These are phyloP conservation scores for Gynandropsis gynandra DNA, from an alignment of 345 rosid genomes.

Conservation along the genomic window DNA sequence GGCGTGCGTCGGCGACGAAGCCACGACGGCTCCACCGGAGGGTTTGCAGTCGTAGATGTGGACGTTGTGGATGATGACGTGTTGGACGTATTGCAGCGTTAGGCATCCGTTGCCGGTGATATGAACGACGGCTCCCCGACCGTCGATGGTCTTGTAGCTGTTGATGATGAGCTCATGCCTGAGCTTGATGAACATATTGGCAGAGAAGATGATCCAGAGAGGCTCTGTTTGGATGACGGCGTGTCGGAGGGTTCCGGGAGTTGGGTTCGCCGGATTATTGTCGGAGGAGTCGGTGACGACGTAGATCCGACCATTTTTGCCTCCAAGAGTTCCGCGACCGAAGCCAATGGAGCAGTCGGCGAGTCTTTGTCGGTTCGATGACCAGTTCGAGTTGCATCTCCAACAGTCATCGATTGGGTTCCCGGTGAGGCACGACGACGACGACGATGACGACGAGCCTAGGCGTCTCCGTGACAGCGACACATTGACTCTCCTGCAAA, in stretches of 20 bases:
- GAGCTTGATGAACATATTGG: slow-evolving; percentile 55
- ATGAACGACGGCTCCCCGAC: slow-evolving; percentile 57
- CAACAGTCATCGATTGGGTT: slow-evolving; percentile 83
- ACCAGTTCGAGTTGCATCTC: slow-evolving; percentile 57
- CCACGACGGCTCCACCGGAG: slow-evolving; percentile 50
- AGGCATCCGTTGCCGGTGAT: slow-evolving; percentile 76
- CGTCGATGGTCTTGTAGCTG: slow-evolving; percentile 78
- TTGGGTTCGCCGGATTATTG: slow-evolving; percentile 49
- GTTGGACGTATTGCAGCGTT: slow-evolving; percentile 54
- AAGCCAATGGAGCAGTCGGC: slow-evolving; percentile 75
- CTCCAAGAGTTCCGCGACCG: slow-evolving; percentile 57
- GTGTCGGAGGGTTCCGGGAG: slow-evolving; percentile 69
- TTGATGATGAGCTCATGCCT: slow-evolving; percentile 67
- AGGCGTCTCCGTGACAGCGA: slow-evolving; percentile 34
- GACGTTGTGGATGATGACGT: slow-evolving; percentile 80
- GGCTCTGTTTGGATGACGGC: slow-evolving; percentile 69
- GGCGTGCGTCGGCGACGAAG: slow-evolving; percentile 48
- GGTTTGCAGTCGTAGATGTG: slow-evolving; percentile 68
- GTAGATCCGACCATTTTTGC: slow-evolving; percentile 64
- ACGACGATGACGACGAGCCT: slow-evolving; percentile 8
- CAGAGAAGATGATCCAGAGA: slow-evolving; percentile 64
- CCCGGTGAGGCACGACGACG: slow-evolving; percentile 45
- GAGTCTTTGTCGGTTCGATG: slow-evolving; percentile 45
- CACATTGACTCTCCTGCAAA: slow-evolving; percentile 30
- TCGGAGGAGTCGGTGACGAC: slow-evolving; percentile 83